Conservation (phyloP, 2,329 filamentous ascomycete genomes). For the Pseudogymnoascus sp. region DNA sequence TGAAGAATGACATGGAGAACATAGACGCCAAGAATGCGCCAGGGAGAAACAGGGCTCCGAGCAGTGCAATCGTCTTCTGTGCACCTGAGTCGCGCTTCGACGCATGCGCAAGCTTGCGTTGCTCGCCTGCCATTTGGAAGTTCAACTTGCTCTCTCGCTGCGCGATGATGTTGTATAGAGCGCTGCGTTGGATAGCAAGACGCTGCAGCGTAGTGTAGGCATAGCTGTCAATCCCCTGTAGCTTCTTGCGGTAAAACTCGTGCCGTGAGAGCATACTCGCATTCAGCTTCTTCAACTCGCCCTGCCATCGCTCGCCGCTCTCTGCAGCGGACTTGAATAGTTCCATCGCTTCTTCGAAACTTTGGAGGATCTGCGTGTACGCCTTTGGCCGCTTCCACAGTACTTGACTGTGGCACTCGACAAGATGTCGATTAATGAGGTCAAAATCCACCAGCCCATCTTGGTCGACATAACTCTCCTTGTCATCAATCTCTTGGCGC, state of each 20-base stretch:
- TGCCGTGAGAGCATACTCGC: conserved; percentile 44
- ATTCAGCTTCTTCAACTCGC: conserved; percentile 39
- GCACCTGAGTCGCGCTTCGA: conserved; percentile 38
- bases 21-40: conserved; percentile 54
- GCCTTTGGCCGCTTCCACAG: conserved; percentile 57
- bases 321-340: conserved; percentile 14
- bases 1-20: conserved; percentile 60
- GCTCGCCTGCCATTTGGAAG: conserved; percentile 43
- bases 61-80: conserved; percentile 56
- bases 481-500: conserved; percentile 35
- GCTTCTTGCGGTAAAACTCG: conserved; percentile 52
- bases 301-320: conserved; percentile 12
- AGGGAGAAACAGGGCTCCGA: conserved; percentile 54
- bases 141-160: conserved; percentile 57
- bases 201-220: conserved; percentile 53
- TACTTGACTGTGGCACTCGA: conserved; percentile 55
- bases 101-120: conserved; percentile 33
- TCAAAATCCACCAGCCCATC: conserved; percentile 46
- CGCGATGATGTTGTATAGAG: conserved; percentile 57
- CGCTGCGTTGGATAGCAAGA: conserved; percentile 51
- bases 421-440: conserved; percentile 51
- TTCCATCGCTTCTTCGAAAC: conserved; percentile 37
- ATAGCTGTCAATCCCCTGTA: conserved; percentile 54
- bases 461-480: conserved; percentile 44
- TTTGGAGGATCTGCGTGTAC: conserved; percentile 45